Evolutionary conservation across 768 basidiomycete genomes (phyloP), one percentile per base, ranked within the genome.

Genomic region (Mycena rebaudengoi): DNA sequence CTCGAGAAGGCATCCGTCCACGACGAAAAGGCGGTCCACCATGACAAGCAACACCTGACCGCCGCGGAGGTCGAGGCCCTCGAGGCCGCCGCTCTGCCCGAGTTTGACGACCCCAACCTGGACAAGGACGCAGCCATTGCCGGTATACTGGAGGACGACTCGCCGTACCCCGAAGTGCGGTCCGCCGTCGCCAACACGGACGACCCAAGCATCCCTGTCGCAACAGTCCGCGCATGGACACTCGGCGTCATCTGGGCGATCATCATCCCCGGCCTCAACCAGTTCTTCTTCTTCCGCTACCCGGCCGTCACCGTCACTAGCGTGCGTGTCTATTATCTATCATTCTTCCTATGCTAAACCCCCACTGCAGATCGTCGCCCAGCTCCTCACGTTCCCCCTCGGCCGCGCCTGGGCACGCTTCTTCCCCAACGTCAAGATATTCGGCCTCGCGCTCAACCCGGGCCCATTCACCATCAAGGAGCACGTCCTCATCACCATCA

Each of bases 401-500:
- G 88, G 89, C 37, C 82, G 85, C 50, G 71, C 80, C 11, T 90
- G 88, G 86, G 89, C 87, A 5, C 74, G 78, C 37, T 52, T 84
- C 40, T 28, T 90, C 13, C 88, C 88, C n/a, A 80, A 83, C 64
- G 70, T 84, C 71, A 83, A 77, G 55, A 71, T 89, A 20, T 81
- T 88, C 57, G 87, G 87, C 12, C 13, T 81, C 11, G 68, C 78
- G 5, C 68, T 90, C 49, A 90, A 90, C 70, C 88, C 88, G 8
- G 91, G 91, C 23, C 88, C 85, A 2, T 92, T 91, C 78, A 82
- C 83, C 4, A 86, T 91, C 73, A 92, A 92, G 75, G 91, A 92
- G 71, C 88, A 80, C 75, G 89, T 91, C 37, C 74, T 88, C 57
- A 82, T 88, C 63, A 87, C 87, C 23, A 84, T 89, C 56, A 91